Base-by-base conservation (phyloP, 257 asterid genomes). In the Anisodus acutangulus region DNA sequence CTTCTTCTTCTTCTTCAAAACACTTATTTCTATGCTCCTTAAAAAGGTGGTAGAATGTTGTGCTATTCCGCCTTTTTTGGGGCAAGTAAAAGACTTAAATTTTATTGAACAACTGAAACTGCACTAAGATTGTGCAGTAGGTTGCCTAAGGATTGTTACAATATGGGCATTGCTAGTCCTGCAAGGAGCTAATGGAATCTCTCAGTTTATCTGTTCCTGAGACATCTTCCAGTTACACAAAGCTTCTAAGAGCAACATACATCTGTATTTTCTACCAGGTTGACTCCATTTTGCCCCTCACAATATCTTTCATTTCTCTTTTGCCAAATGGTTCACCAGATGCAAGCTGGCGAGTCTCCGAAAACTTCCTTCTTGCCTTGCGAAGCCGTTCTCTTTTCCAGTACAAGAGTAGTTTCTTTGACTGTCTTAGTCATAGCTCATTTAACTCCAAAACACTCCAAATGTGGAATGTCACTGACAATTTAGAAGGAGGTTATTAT, bases 91-190 rank as follows among this genome's bases (percentile, higher is more conserved):
- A 12, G 53, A 37, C 35, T 39, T 13, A 39, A 37, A 37, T 68
- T 68, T 37, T 68, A 37, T 16, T 69, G 54, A 70, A 41, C 78
- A 41, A 70, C 19, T 70, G 78, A n/a, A 16, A 70, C 35, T 70
- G 78, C 78, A 70, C 8, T 8, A 69, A 41, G 78, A 41, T 26
- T 64, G 17, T 41, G 31, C 6, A 69, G 76, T 15, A 15, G 78
- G 13, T 41, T 69, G 51, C 51, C 37, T 13, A 68, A 7, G 12
- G 78, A 37, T 16, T n/a, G n/a, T n/a, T 31, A 66, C 74, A 67
- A 35, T 67, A 35, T 37, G 22, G n/a, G 13, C n/a, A 31, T 35
- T 67, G 49, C 17, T 37, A 13, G 76, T 67, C 76, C 60, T 67
- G 22, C 49, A 2, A 69, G 31, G 78, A 39, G 54, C 54, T 39